Conservation (phyloP, 768 basidiomycete genomes). For the Russula earlei region DNA sequence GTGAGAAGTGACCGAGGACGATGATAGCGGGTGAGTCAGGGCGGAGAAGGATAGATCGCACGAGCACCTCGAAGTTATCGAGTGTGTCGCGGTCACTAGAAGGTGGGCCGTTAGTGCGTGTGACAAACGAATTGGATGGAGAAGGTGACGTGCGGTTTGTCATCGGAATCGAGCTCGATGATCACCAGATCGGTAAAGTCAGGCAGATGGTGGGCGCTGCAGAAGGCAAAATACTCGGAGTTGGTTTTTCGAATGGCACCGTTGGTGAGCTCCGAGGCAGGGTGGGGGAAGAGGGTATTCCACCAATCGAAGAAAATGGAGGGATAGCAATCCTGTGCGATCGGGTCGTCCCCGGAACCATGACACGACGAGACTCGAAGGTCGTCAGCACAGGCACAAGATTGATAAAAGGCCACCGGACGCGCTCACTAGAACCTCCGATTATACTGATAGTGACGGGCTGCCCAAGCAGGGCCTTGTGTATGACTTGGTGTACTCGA, state of each 20-base stretch:
- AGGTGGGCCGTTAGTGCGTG: neutral
- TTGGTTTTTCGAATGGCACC: constrained; percentile 89
- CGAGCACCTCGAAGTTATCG: constrained; percentile 84
- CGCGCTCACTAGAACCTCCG: constrained; percentile 71
- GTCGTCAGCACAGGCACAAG: constrained; percentile 8
- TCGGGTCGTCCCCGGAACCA: constrained; percentile 85
- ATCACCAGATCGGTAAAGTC: constrained; percentile 92
- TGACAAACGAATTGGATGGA: neutral
- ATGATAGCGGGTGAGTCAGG: constrained; percentile 88
- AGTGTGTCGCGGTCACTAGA: constrained; percentile 57
- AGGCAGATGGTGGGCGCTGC: constrained; percentile 86
- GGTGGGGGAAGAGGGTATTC: constrained; percentile 96
- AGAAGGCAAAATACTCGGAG: constrained; percentile 93
- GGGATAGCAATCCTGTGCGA: constrained; percentile 81
- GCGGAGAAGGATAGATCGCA: constrained; percentile 84
- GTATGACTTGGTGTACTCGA: constrained; percentile 72
- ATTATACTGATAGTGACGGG: constrained; percentile 86
- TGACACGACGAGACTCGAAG: constrained; percentile 81
- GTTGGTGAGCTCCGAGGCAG: constrained; percentile 95
- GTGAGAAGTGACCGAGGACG: constrained; percentile 91
- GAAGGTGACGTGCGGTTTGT: constrained; percentile 58
- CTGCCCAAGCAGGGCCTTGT: constrained; percentile 73
- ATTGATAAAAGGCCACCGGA: neutral
- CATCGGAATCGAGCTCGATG: constrained; percentile 89
- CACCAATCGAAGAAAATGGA: constrained; percentile 97